Percentiles rank a stretch among this genome's conserved stretches.
Evolutionary conservation across 192 early-diverging fungal species (phyloP).

Genomic region (Podila epicladia): DNA sequence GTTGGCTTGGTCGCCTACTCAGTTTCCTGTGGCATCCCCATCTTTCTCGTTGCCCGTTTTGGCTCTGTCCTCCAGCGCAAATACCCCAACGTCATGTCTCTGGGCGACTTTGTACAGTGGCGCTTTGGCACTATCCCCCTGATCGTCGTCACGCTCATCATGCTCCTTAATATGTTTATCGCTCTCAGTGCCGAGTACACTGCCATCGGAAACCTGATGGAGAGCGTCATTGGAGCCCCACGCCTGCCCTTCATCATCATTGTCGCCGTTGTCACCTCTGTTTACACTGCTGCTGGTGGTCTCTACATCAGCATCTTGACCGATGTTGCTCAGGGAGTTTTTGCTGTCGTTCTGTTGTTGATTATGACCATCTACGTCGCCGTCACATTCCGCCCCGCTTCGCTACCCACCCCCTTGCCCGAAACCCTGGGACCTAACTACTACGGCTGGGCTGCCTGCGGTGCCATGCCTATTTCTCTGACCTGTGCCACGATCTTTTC

Average conservation of each 20-base stretch:
- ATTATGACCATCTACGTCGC: constrained; percentile 62
- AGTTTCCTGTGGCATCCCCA: constrained; percentile 64
- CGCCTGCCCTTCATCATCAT: constrained; percentile 64
- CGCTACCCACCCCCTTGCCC: constrained; percentile 52
- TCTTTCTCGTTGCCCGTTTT: constrained; percentile 64
- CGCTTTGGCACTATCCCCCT: constrained; percentile 67
- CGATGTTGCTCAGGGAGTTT: constrained; percentile 66
- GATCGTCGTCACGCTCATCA: constrained; percentile 61
- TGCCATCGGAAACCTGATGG: constrained; percentile 64
- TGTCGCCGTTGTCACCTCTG: constrained; percentile 69
- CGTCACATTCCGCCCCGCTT: constrained; percentile 60
- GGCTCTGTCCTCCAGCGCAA: constrained; percentile 63
- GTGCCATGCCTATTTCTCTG: constrained; percentile 67
- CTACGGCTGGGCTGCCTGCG: constrained; percentile 69
- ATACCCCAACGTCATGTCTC: constrained; percentile 66
- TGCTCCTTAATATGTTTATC: constrained; percentile 65
- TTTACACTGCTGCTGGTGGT: constrained; percentile 73
- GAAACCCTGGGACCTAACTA: constrained; percentile 66
- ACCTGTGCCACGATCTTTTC: constrained; percentile 72
- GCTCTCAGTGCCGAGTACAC: constrained; percentile 72
- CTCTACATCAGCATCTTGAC: constrained; percentile 69
- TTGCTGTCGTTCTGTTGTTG: constrained; percentile 62
- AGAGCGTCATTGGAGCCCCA: constrained; percentile 61
- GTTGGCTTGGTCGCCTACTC: constrained; percentile 73
- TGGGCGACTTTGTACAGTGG: constrained; percentile 69